A percentile compares a stretch with the other conserved stretches of the same genome.
Evolutionary conservation across 129 eudicot genomes (phyloP).

Genomic region (Flaveria trinervia): DNA sequence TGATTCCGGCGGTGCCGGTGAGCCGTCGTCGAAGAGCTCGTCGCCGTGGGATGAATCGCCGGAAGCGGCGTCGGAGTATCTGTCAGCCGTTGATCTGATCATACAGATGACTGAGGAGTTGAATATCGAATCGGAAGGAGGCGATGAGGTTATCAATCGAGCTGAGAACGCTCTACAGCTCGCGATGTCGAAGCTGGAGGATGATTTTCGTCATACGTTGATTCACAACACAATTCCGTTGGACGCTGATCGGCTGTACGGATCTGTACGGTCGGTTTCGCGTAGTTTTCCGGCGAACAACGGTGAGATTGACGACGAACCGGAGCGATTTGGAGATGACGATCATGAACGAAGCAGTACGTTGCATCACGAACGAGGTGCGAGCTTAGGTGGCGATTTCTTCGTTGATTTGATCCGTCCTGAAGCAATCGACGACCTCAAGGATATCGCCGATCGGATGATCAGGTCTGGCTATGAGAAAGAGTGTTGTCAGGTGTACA

Average conservation of each 20-base stretch:
- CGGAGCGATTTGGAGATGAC: conserved; percentile 34
- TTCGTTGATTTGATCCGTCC: conserved; percentile 54
- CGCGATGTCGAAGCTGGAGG: conserved; percentile 82
- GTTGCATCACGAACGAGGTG: conserved; percentile 55
- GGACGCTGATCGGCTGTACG: conserved; percentile 57
- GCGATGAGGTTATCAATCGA: conserved; percentile 45
- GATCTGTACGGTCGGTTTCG: conserved; percentile 44
- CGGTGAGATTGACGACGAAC: conserved; percentile 31
- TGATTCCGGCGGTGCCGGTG: conserved; percentile 32
- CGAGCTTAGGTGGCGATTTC: conserved; percentile 67
- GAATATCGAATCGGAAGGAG: conserved; percentile 15
- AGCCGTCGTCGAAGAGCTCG: conserved; percentile 11
- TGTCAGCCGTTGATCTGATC: conserved; percentile 63
- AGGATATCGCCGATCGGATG: conserved; percentile 77
- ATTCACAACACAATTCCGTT: conserved; percentile 54
- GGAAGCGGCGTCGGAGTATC: conserved; percentile 40
- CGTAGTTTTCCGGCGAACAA: conserved; percentile 29
- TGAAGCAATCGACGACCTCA: conserved; percentile 56
- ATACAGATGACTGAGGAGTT: conserved; percentile 53
- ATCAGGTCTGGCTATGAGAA: conserved; percentile 79
- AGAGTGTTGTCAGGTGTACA: conserved; percentile 83
- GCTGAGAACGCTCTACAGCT: conserved; percentile 75
- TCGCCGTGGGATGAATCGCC: conserved; percentile 33
- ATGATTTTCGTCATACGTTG: conserved; percentile 60
- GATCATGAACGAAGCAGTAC: conserved; percentile 40